Conservation (phyloP, 2,329 filamentous ascomycete species). For the Blumeria hordei region DNA sequence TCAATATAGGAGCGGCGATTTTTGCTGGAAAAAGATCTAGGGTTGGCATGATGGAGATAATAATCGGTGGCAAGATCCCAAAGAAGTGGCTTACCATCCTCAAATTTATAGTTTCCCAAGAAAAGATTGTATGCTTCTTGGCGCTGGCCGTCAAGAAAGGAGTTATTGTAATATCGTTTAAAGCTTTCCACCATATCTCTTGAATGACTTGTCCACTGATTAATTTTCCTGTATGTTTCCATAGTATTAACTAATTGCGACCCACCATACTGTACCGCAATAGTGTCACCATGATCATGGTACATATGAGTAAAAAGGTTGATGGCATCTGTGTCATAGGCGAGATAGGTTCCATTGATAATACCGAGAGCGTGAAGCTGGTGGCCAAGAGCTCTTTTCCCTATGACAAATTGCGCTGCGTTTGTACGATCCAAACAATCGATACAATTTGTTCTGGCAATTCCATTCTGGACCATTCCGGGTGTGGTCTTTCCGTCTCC, state of each 20-base stretch:
- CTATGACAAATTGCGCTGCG: slow-evolving; percentile 92
- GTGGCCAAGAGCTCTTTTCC: slow-evolving; percentile 75
- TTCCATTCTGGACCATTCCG: slow-evolving; percentile 60
- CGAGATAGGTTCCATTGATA: slow-evolving; percentile 50
- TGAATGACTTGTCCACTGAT: slow-evolving; percentile 94
- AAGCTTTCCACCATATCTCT: slow-evolving; percentile 98
- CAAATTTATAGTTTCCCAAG: slow-evolving; percentile 81
- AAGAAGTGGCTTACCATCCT: slow-evolving; percentile 72
- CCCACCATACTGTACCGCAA: slow-evolving; percentile 90
- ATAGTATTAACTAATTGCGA: slow-evolving; percentile 97
- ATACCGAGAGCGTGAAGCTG: slow-evolving; percentile 84
- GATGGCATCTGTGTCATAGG: slow-evolving; percentile 87
- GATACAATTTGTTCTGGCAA: slow-evolving; percentile 91
- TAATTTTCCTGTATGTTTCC: slow-evolving; percentile 97
- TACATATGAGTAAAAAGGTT: slow-evolving; percentile 98
- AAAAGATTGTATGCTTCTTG: slow-evolving; percentile 98
- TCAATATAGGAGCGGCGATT: slow-evolving; percentile 51
- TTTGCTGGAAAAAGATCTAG: slow-evolving; percentile 43
- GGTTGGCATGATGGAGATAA: slow-evolving; percentile 78
- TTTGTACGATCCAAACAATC: slow-evolving; percentile 95
- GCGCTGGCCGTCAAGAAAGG: slow-evolving; percentile 87
- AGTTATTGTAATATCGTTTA: slow-evolving; percentile 97
- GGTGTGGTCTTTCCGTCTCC: slow-evolving; percentile 45
- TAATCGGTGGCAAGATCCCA: slow-evolving; percentile 94
- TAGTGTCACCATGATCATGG: slow-evolving; percentile 92